Conservation (phyloP, 257 asterid species). For the Nicotiana otophora region DNA sequence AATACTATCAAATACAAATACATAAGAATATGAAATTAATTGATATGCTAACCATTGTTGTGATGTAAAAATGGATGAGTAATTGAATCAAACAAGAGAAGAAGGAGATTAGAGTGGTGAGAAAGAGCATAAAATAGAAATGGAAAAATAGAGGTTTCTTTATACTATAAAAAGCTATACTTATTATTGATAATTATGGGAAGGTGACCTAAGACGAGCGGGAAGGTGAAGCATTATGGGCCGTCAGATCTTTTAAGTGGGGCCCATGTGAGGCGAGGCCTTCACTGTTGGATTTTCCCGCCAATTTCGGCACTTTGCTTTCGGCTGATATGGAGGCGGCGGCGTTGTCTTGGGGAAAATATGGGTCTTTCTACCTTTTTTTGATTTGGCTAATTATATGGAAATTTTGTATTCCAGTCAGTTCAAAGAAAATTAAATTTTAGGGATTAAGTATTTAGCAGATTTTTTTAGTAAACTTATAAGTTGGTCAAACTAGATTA, state of each 20-base stretch:
- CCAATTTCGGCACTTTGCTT: constrained; percentile 44
- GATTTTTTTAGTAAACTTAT: too few species aligned
- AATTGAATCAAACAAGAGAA: neutral
- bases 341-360: constrained; percentile 18
- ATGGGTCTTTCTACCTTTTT: neutral
- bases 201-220: constrained; percentile 7
- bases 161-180: constrained; percentile 11
- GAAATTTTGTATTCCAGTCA: neutral
- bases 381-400: neutral
- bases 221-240: constrained; percentile 11
- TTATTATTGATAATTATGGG: too few species aligned
- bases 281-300: constrained; percentile 21
- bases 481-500: too few species aligned
- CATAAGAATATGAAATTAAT: neutral
- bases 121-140: neutral
- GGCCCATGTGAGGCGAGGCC: constrained; percentile 16
- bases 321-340: constrained; percentile 38
- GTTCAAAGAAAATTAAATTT: neutral
- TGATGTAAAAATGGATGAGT: neutral
- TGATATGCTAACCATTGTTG: neutral
- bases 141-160: constrained; percentile 12
- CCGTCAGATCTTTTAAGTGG: constrained; percentile 26
- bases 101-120: neutral
- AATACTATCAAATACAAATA: neutral
- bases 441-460: neutral